phyloP scores from a whole-genome alignment of 208 protist species.

The Naegleria lovaniensis region DNA sequence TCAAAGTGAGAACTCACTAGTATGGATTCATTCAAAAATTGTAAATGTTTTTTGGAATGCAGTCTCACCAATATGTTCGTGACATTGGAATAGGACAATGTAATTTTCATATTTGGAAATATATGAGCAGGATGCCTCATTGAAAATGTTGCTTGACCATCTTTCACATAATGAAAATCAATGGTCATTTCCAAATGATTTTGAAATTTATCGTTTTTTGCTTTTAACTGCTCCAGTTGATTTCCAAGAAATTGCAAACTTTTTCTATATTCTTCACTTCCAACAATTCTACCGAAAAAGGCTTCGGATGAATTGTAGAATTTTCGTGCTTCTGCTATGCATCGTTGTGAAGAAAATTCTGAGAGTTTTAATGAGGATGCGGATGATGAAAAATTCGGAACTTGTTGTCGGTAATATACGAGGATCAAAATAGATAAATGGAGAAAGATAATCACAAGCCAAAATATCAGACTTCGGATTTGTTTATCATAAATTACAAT shows the following conservation, averaged over 20 bases:
- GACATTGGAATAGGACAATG: not conserved
- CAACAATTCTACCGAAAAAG: not conserved
- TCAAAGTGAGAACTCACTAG: slow-evolving; percentile 11
- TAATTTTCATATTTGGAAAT: not conserved
- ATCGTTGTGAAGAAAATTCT: not conserved
- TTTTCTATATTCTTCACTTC: not conserved
- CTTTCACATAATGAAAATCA: not conserved
- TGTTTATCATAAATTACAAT: not conserved
- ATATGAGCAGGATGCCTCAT: not conserved
- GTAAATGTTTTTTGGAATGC: not conserved
- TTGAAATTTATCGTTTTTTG: not conserved
- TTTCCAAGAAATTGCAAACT: not conserved
- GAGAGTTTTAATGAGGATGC: not conserved
- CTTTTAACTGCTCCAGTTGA: not conserved
- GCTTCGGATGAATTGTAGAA: not conserved
- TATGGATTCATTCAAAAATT: not conserved
- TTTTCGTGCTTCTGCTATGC: not conserved
- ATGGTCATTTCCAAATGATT: not conserved
- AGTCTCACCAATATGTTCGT: slow-evolving; percentile 13
- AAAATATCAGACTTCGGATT: not conserved
- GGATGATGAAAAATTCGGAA: not conserved
- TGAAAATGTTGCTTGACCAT: not conserved
- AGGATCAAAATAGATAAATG: not conserved
- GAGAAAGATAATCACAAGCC: not conserved
- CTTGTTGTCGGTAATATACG: not conserved